phyloP scores from a whole-genome alignment of 345 rosid genomes.

The Durio zibethinus region DNA sequence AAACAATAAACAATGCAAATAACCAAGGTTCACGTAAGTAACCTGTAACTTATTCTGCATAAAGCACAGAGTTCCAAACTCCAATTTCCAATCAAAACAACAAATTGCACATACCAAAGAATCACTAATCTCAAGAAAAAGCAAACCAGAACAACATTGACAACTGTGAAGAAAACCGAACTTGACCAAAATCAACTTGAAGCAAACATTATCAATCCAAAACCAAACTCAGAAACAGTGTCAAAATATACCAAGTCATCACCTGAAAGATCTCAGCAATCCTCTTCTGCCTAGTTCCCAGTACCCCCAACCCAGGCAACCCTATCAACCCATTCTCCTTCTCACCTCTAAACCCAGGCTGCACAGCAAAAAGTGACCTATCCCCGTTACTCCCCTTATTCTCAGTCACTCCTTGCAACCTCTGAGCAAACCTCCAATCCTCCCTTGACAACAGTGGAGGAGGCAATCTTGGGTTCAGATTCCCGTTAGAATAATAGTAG shows the following conservation, averaged over 20 bases:
- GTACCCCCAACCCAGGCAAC: conserved; percentile 55
- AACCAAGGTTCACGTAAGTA: neutral
- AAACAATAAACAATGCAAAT: neutral
- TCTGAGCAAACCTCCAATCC: conserved; percentile 75
- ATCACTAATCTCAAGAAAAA: neutral
- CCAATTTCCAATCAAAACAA: neutral
- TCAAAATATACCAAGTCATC: conserved; percentile 13
- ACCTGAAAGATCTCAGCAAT: conserved; percentile 92
- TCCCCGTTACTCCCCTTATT: conserved; percentile 29
- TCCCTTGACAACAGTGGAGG: conserved; percentile 84
- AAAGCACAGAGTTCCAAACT: neutral
- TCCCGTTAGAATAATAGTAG: conserved; percentile 71
- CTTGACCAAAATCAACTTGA: conserved; percentile 1
- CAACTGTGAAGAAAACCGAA: conserved; percentile 10
- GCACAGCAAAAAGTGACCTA: conserved; percentile 62
- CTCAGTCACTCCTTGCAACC: conserved; percentile 46
- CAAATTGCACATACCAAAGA: neutral
- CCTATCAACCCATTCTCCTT: conserved; percentile 73
- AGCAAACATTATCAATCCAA: neutral
- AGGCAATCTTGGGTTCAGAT: conserved; percentile 85
- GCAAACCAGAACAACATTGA: neutral
- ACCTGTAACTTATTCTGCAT: neutral
- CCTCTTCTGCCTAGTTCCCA: conserved; percentile 76
- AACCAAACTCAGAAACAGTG: neutral
- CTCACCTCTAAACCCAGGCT: conserved; percentile 64